Base-by-base conservation (phyloP, 163 green algal species). In the Trebouxia gelatinosa region DNA sequence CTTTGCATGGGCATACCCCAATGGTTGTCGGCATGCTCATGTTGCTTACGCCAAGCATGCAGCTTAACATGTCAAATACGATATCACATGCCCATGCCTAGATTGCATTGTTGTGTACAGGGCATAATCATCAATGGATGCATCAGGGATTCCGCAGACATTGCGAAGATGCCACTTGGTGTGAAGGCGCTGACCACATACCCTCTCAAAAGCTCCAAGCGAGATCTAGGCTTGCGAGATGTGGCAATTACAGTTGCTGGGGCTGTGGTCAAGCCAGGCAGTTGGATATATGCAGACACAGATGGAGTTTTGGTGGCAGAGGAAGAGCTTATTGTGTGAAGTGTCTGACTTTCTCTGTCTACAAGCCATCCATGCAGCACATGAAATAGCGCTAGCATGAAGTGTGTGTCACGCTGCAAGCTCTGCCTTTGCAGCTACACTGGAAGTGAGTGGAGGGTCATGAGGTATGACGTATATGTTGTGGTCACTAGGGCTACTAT, bases 41-140 rank as follows among this genome's bases (percentile, higher is more conserved):
- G n/a, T n/a, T n/a, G n/a, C n/a, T n/a, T n/a, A n/a, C n/a, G n/a
- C n/a, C n/a, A n/a, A n/a, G n/a, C n/a, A n/a, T n/a, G n/a, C n/a
- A n/a, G n/a, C n/a, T n/a, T n/a, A n/a, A n/a, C n/a, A n/a, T n/a
- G n/a, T n/a, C n/a, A n/a, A n/a, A n/a, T n/a, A n/a, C n/a, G n/a
- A n/a, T n/a, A n/a, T n/a, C n/a, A n/a, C n/a, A n/a, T n/a, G n/a
- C n/a, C n/a, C n/a, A n/a, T n/a, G n/a, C n/a, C n/a, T n/a, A n/a
- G n/a, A n/a, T n/a, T n/a, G n/a, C n/a, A n/a, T n/a, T 13, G 29
- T 29, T 48, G 21, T n/a, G 28, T 87, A 81, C 87, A 94, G 79
- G 95, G 95, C 54, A 93, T 98, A 80, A 91, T 99, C 71, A 89
- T 99, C 72, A 91, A 98, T 81, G 95, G 95, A 62, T 98, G 93